These are phyloP conservation scores for Dioscorea alata DNA, from an alignment of 106 monocot species.

Conservation along the genomic window DNA sequence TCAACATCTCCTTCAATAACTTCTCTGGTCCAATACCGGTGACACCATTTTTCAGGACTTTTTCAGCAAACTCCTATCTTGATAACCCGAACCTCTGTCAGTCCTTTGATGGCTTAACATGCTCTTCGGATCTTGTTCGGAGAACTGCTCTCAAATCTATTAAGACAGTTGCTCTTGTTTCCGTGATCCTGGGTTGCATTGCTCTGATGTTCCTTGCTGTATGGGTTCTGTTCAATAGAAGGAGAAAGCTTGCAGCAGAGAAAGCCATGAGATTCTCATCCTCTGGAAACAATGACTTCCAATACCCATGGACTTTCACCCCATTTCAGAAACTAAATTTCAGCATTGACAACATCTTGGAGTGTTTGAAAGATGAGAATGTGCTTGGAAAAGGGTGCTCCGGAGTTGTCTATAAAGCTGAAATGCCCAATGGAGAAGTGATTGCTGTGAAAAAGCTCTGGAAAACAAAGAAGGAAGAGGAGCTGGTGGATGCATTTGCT, in stretches of 20 bases:
- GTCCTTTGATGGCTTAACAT: constrained; percentile 50
- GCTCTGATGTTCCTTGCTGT: constrained; percentile 21
- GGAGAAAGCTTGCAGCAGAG: constrained; percentile 24
- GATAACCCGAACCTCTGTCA: constrained; percentile 48
- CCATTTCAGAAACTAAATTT: constrained; percentile 68
- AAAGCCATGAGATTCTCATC: constrained; percentile 22
- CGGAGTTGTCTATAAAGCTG: constrained; percentile 64
- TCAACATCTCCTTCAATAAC: constrained; percentile 70
- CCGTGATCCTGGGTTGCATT: constrained; percentile 29
- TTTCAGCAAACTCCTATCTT: constrained; percentile 35
- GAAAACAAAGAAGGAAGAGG: constrained; percentile 50
- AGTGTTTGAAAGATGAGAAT: constrained; percentile 57
- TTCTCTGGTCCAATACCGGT: constrained; percentile 71
- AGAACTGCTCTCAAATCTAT: constrained; percentile 38
- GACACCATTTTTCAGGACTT: constrained; percentile 57
- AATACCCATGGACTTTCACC: constrained; percentile 61
- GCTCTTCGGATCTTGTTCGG: constrained; percentile 43
- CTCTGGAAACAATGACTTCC: constrained; percentile 55
- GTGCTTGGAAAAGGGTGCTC: constrained; percentile 66
- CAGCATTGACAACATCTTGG: constrained; percentile 47
- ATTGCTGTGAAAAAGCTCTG: constrained; percentile 71
- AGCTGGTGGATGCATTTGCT: constrained; percentile 29
- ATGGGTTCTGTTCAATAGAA: constrained; percentile 55
- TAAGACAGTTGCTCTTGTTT: constrained; percentile 36
- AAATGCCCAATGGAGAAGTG: constrained; percentile 67